A percentile compares a stretch with the other conserved stretches of the same genome.
phyloP scores from a whole-genome alignment of 2,329 filamentous ascomycete species.

The Aspergillus jensenii region DNA sequence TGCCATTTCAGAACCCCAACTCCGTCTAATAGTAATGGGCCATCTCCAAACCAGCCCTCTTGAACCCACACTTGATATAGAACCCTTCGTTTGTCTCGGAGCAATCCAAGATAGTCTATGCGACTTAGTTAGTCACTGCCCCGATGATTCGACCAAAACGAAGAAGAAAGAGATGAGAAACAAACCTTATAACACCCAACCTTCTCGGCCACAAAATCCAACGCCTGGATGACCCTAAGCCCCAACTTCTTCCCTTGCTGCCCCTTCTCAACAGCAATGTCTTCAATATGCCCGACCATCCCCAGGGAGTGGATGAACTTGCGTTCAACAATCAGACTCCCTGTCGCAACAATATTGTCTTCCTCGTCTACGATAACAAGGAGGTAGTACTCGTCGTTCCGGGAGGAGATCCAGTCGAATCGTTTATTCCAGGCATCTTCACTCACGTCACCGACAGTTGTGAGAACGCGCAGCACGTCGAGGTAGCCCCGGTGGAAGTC shows the following conservation, averaged over 20 bases:
- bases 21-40: slow-evolving; percentile 74
- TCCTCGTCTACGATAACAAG: slow-evolving; percentile 77
- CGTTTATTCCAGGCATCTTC: slow-evolving; percentile 73
- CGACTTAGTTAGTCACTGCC: slow-evolving; percentile 13
- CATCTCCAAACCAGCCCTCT: slow-evolving; percentile 91
- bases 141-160: background rate
- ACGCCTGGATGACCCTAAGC: slow-evolving; percentile 85
- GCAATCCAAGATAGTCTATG: slow-evolving; percentile 87
- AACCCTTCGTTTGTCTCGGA: slow-evolving; percentile 95
- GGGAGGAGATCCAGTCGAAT: slow-evolving; percentile 76
- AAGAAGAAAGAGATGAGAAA: slow-evolving; percentile 7
- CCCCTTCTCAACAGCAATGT: slow-evolving; percentile 91
- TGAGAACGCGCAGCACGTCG: slow-evolving; percentile 86
- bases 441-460: slow-evolving; percentile 84
- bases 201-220: slow-evolving; percentile 83
- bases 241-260: slow-evolving; percentile 98
- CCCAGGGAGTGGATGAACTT: slow-evolving; percentile 60
- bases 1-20: background rate
- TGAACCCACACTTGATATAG: slow-evolving; percentile 97
- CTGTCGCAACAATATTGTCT: slow-evolving; percentile 78
- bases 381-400: slow-evolving; percentile 79
- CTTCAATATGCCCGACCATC: slow-evolving; percentile 89
- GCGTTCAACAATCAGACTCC: slow-evolving; percentile 84
- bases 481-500: slow-evolving; percentile 85
- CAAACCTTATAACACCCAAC: slow-evolving; percentile 87